These are phyloP conservation scores for Mallotus repandus DNA, from an alignment of 441 rosid species.

Conservation along the genomic window DNA sequence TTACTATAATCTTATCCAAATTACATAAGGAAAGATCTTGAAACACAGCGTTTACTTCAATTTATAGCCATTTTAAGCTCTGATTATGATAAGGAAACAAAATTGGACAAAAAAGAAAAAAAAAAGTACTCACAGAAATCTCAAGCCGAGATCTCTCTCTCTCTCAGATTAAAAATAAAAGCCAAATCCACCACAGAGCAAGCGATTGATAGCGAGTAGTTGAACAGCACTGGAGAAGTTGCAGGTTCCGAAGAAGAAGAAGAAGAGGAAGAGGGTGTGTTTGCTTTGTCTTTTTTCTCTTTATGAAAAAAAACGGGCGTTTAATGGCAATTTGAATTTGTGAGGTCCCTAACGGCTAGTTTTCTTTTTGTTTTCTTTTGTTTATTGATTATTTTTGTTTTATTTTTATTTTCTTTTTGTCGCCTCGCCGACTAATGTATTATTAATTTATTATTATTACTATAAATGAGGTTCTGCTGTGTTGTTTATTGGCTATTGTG, in stretches of 20 bases:
- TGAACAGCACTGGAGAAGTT: too few relatives aligned
- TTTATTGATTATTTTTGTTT: constrained; percentile 3
- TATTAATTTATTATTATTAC: constrained; percentile 3
- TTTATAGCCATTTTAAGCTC: constrained; percentile 11
- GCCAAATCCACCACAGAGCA: constrained; percentile 6
- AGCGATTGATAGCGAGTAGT: constrained; percentile 13
- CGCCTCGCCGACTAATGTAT: constrained; percentile 1
- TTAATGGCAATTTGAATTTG: constrained; percentile 30
- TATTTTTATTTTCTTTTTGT: not conserved
- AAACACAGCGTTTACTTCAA: constrained; percentile 12
- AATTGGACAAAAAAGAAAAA: not conserved
- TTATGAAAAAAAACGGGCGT: constrained; percentile 21
- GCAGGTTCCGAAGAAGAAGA: not conserved
- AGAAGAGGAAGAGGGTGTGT: not conserved
- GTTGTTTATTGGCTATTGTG: not conserved
- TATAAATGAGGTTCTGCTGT: not conserved
- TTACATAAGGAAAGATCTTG: constrained; percentile 21
- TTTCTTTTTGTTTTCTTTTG: constrained; percentile 16
- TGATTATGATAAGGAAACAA: not conserved
- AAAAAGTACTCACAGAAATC: constrained; percentile 21
- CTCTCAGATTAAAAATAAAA: not conserved
- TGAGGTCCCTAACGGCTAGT: constrained; percentile 48
- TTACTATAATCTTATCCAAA: not conserved
- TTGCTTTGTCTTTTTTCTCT: constrained; percentile 17
- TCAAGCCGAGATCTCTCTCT: constrained; percentile 15